Conservation (phyloP, 208 protist genomes). For the Acanthamoeba castellanii region DNA sequence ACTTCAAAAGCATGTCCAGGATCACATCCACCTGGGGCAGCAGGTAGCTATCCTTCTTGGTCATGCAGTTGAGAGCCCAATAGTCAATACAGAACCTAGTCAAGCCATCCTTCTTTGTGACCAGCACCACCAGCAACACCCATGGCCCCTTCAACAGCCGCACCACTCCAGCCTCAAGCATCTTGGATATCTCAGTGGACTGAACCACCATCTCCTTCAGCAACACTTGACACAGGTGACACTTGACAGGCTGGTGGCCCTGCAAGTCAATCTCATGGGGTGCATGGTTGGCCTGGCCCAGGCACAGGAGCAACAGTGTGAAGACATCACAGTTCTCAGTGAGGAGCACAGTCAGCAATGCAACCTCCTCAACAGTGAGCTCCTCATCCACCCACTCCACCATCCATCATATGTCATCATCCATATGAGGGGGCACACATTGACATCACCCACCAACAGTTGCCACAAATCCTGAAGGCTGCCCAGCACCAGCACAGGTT, state of each 20-base stretch:
- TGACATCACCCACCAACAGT: no score
- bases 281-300: background rate
- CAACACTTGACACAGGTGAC: no score
- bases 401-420: no score
- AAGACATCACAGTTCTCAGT: background rate
- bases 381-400: no score
- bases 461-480: no score
- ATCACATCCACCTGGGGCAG: background rate
- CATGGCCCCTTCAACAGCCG: background rate
- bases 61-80: background rate
- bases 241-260: background rate
- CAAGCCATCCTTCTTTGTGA: conserved; percentile 19
- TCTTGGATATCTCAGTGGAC: background rate
- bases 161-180: background rate
- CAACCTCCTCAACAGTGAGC: no score
- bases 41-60: background rate
- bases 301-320: background rate
- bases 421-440: no score
- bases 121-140: background rate
- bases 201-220: background rate
- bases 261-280: background rate
- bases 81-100: conserved; percentile 56
- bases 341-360: no score
- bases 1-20: background rate
- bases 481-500: no score